phyloP scores from a whole-genome alignment of 129 eudicot species.

The Flaveria ramosissima region DNA sequence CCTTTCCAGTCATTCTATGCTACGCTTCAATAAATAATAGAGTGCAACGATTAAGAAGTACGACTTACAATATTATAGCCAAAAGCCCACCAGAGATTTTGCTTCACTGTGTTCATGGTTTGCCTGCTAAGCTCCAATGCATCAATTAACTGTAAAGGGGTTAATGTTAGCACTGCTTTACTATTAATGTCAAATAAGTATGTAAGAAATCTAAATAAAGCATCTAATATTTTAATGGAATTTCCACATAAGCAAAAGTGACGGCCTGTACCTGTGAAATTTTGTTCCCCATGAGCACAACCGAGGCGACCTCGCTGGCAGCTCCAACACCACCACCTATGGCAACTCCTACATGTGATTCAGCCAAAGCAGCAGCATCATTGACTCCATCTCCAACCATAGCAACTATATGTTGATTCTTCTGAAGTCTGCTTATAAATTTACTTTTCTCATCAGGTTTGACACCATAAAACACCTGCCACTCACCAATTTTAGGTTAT shows the following conservation, averaged over 20 bases:
- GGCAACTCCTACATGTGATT: constrained; percentile 91
- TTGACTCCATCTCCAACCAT: constrained; percentile 99
- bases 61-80: constrained; percentile 90
- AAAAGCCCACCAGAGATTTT: constrained; percentile 99
- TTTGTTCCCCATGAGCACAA: constrained; percentile 90
- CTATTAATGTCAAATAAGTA: background rate
- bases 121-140: constrained; percentile 93
- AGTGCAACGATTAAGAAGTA: constrained; percentile 8
- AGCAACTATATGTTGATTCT: constrained; percentile 67
- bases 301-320: constrained; percentile 95
- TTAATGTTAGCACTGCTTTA: constrained; percentile 11
- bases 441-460: constrained; percentile 84
- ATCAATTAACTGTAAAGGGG: constrained; percentile 65
- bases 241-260: background rate
- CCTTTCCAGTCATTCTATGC: no score
- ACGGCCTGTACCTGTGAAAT: constrained; percentile 70
- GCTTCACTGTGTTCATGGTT: constrained; percentile 97
- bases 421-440: constrained; percentile 72
- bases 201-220: background rate
- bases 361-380: constrained; percentile 97
- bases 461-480: constrained; percentile 82
- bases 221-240: background rate
- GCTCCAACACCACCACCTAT: constrained; percentile 98
- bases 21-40: background rate
- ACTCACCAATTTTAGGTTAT: constrained; percentile 10